phyloP scores from a whole-genome alignment of 129 eudicot species.

The Deinandra increscens region DNA sequence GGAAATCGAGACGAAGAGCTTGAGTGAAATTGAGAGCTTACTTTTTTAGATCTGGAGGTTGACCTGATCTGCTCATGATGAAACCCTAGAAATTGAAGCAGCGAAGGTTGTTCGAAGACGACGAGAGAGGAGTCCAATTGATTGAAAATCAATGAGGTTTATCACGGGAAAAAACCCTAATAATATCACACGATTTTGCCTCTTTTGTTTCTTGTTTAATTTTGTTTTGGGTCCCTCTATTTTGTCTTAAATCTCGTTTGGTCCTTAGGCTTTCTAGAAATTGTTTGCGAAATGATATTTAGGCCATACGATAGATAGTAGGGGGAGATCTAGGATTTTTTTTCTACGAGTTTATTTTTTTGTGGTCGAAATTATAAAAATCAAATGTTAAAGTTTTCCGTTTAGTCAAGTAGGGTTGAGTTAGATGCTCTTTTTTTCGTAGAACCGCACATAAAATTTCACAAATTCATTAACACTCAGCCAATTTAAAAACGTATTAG shows the following conservation, averaged over 20 bases:
- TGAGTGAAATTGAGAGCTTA: constrained; percentile 16
- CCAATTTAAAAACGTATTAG: too few species aligned
- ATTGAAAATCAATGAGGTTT: constrained; percentile 20
- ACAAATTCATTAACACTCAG: too few species aligned
- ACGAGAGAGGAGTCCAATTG: background rate
- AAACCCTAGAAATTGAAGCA: constrained; percentile 1
- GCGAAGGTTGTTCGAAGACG: background rate
- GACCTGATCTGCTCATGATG: constrained; percentile 76
- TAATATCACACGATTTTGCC: constrained; percentile 12
- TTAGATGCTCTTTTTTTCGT: too few species aligned
- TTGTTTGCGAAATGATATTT: background rate
- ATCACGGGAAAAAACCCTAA: constrained; percentile 29
- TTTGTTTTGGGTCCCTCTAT: constrained; percentile 14
- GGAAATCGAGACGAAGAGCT: background rate
- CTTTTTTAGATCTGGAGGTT: constrained; percentile 86
- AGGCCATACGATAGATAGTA: too few species aligned
- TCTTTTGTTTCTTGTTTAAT: background rate
- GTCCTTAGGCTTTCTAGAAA: background rate
- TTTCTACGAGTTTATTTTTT: too few species aligned
- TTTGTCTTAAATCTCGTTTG: background rate
- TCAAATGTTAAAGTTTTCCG: too few species aligned
- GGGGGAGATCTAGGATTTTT: too few species aligned
- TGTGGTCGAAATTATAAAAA: too few species aligned
- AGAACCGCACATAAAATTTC: too few species aligned
- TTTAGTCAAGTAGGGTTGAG: too few species aligned